A percentile compares a stretch with the other conserved stretches of the same genome.
Conservation (phyloP, 1,139 yeast species). For the Pneumocystis sp. region DNA sequence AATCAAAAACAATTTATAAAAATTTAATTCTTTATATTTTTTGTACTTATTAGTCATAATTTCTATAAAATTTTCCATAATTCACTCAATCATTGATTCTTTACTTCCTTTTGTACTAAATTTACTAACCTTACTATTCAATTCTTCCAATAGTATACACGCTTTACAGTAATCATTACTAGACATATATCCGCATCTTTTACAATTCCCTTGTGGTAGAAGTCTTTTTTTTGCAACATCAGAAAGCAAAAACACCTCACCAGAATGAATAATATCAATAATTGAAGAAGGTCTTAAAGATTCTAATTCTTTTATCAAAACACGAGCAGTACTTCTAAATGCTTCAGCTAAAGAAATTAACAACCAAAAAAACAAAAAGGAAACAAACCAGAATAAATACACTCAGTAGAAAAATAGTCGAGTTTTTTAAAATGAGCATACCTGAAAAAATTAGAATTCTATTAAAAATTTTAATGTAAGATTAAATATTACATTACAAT, state of each 20-base stretch:
- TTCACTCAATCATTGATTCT: conserved; percentile 1
- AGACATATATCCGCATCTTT: conserved; percentile 80
- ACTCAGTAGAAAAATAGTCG: conserved; percentile 93
- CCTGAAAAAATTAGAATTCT: not conserved
- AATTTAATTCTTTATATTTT: not conserved
- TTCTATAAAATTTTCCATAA: not conserved
- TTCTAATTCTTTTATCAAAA: conserved; percentile 75
- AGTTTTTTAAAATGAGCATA: conserved; percentile 93
- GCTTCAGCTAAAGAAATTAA: conserved; percentile 53
- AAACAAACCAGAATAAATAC: conserved; percentile 54
- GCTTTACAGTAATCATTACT: conserved; percentile 87
- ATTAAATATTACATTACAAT: conserved; percentile 42
- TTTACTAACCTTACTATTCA: conserved; percentile 49
- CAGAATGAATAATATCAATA: conserved; percentile 84
- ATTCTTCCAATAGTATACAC: conserved; percentile 71
- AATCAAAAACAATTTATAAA: not conserved
- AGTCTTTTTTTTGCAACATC: conserved; percentile 31
- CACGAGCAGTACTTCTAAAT: conserved; percentile 92
- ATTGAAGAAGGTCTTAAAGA: conserved; percentile 85
- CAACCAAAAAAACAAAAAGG: not conserved
- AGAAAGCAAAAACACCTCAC: conserved; percentile 60
- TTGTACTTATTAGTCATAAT: not conserved
- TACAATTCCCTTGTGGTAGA: conserved; percentile 35
- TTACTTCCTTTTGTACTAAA: conserved; percentile 20
- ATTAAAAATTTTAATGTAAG: not conserved